Percentiles rank a stretch among this genome's conserved stretches.
phyloP scores from a whole-genome alignment of 1,139 yeast genomes.

The Oligophagozyma castellii region DNA sequence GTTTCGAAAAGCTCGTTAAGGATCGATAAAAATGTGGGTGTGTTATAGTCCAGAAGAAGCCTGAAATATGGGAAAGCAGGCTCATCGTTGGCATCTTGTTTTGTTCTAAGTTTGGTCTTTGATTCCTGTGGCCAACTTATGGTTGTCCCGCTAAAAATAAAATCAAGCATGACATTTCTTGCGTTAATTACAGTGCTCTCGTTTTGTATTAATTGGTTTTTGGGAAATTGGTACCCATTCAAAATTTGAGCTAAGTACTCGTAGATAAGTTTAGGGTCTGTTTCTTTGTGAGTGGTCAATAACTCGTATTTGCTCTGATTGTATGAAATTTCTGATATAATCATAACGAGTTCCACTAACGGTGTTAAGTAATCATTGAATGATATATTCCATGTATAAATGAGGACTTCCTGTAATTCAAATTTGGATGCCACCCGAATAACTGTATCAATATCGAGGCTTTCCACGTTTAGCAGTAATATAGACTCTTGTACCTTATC shows the following conservation, averaged over 20 bases:
- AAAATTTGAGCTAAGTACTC: conserved; percentile 55
- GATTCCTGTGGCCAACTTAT: conserved; percentile 33
- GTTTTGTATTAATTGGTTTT: conserved; percentile 35
- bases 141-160: conserved; percentile 41
- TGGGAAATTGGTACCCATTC: conserved; percentile 70
- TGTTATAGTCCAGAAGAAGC: conserved; percentile 15
- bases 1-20: conserved; percentile 22
- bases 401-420: conserved; percentile 43
- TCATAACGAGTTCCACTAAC: conserved; percentile 30
- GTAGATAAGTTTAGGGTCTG: conserved; percentile 22
- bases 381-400: conserved; percentile 55
- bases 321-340: neutral
- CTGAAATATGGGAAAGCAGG: conserved; percentile 25
- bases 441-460: conserved; percentile 66
- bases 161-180: conserved; percentile 35
- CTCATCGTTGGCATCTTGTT: conserved; percentile 12
- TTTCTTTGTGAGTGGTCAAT: conserved; percentile 16
- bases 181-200: conserved; percentile 23
- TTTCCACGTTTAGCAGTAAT: conserved; percentile 46
- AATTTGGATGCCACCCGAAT: conserved; percentile 43
- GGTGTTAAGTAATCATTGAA: conserved; percentile 60
- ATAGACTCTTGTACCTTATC: conserved; percentile 48
- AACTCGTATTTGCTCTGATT: neutral
- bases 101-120: conserved; percentile 12
- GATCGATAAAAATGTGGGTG: conserved; percentile 12